A percentile compares a stretch with the other conserved stretches of the same genome.
Evolutionary conservation across 495 filamentous ascomycete species (phyloP).

Genomic region (Annulohypoxylon stygium): DNA sequence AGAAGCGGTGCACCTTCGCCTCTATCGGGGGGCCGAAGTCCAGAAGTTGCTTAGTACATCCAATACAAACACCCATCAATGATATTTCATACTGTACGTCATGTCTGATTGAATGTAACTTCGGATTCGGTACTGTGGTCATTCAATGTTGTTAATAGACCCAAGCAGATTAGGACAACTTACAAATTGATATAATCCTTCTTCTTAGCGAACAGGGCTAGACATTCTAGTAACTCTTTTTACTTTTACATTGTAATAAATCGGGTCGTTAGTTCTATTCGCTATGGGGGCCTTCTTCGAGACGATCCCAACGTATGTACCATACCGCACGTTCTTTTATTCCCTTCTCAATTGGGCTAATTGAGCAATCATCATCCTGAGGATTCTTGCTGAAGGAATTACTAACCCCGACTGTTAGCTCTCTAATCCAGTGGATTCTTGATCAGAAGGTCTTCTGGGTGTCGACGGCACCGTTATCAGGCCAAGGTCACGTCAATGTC

Average conservation of each 20-base stretch:
- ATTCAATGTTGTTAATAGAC: slow-evolving; percentile 9
- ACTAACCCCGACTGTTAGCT: background rate
- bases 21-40: slow-evolving; percentile 19
- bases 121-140: slow-evolving; percentile 6
- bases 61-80: too few species aligned
- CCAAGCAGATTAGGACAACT: background rate
- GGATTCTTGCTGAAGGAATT: background rate
- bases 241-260: background rate
- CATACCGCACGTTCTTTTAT: background rate
- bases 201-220: background rate
- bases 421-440: slow-evolving; percentile 69
- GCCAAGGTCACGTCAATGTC: slow-evolving; percentile 69
- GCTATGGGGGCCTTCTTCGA: slow-evolving; percentile 74
- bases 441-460: slow-evolving; percentile 76
- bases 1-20: background rate
- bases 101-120: background rate
- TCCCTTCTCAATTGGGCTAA: background rate
- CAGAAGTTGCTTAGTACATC: background rate
- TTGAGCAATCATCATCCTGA: background rate
- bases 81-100: background rate
- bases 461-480: slow-evolving; percentile 72
- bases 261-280: background rate
- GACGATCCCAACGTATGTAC: slow-evolving; percentile 62
- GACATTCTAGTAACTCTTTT: background rate
- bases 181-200: slow-evolving; percentile 1